Base-by-base conservation (phyloP, 2,329 filamentous ascomycete species). In the Myriosclerotinia duriaeana region DNA sequence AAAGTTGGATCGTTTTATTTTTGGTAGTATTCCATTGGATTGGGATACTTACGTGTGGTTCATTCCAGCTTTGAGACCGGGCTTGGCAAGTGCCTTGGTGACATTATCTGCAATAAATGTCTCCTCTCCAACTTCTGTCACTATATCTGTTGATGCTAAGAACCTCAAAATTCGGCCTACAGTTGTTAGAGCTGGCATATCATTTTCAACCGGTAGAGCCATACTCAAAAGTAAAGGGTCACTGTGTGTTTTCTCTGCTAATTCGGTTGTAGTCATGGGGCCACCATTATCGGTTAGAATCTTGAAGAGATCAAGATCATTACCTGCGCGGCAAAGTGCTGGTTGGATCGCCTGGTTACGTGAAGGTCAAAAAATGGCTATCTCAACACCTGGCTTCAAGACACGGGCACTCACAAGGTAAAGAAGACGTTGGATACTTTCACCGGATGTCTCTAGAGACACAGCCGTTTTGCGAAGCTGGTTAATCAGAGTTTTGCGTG, bases 1-100 rank as follows among this genome's bases (percentile, higher is more conserved):
- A 36, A 20, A 26, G 58, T 12, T 15, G 58, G 26, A 17, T 50
- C 9, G 12, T 36, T 36, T 40, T 34, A 52, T 3, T 36, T 4
- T 20, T 52, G 50, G 44, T 36, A 6, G 11, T 52, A 2, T 26
- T 52, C 26, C 12, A 2, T 36, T 52, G 20, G 12, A 17, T 15
- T 17, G 0, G 38, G 11, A 1, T 48, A 52, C 58, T 48, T 38
- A 22, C 58, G 58, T 52, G 34, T 38, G 58, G 44, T 61, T 48
- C 42, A 61, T 52, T 22, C 44, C 44, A 52, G 58, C 58, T 48
- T 61, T 52, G 26, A 26, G 44, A 14, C 42, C 36, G 17, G 44
- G 44, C 22, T 50, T 52, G 6, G 30, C 58, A 52, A 61, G 58
- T 52, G 34, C 30, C 14, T 61, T 36, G 12, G 58, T 61, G 44